phyloP scores from a whole-genome alignment of 2,329 filamentous ascomycete species.

The Penicillium verrucosum region DNA sequence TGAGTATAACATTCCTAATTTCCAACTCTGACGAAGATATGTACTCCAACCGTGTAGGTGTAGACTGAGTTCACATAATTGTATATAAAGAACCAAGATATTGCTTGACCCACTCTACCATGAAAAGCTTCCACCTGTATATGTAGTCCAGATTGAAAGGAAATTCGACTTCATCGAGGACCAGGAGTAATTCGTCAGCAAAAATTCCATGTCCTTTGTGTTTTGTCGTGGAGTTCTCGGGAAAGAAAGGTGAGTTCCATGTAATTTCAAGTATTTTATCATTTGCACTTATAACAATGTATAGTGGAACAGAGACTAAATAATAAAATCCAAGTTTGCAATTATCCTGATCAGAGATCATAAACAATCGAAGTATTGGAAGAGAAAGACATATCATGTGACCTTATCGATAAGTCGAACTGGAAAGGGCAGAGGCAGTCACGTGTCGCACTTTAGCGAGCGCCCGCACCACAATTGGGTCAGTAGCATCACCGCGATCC shows the following conservation, averaged over 20 bases:
- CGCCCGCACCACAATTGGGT: conserved; percentile 43
- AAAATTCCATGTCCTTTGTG: not conserved
- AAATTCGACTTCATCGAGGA: not conserved
- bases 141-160: not conserved
- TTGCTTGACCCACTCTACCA: not conserved
- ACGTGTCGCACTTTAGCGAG: conserved; percentile 48
- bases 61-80: not conserved
- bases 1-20: not conserved
- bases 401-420: conserved; percentile 11
- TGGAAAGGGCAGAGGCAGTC: conserved; percentile 40
- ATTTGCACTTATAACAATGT: too few species aligned
- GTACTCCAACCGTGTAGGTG: not conserved
- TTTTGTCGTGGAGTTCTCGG: not conserved
- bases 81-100: not conserved
- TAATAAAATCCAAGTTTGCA: not conserved
- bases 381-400: not conserved
- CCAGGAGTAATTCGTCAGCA: not conserved
- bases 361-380: not conserved
- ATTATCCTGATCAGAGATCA: not conserved
- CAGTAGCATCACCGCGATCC: conserved; percentile 36
- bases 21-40: not conserved
- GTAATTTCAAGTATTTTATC: not conserved
- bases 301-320: not conserved
- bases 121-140: not conserved
- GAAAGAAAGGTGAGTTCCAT: too few species aligned